A percentile compares a stretch with the other conserved stretches of the same genome.
Evolutionary conservation across 2,329 filamentous ascomycete species (phyloP).

Genomic region (Allantophomopsis cytisporea): DNA sequence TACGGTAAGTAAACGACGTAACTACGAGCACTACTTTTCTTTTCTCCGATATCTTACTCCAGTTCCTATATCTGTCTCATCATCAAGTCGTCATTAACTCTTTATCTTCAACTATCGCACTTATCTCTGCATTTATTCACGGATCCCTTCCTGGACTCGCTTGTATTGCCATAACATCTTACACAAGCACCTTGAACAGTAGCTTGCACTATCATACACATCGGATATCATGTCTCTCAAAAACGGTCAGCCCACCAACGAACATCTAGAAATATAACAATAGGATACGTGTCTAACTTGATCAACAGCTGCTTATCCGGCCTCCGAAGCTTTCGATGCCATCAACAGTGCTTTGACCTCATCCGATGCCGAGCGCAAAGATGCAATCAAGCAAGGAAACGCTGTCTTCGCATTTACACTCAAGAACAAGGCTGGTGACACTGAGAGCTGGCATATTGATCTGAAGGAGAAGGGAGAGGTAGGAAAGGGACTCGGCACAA

Average conservation of each 20-base stretch:
- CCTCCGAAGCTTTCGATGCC: conserved; percentile 80
- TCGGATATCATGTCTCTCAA: conserved; percentile 52
- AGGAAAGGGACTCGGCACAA: conserved; percentile 62
- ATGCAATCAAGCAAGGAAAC: conserved; percentile 78
- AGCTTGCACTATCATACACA: too few relatives aligned
- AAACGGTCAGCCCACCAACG: conserved; percentile 39
- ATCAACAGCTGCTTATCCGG: conserved; percentile 62
- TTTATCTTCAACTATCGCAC: too few relatives aligned
- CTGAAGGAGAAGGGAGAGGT: conserved; percentile 82
- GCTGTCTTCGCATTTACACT: conserved; percentile 84
- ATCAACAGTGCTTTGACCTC: conserved; percentile 62
- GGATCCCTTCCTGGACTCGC: too few relatives aligned
- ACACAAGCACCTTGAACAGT: too few relatives aligned
- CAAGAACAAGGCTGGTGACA: conserved; percentile 73
- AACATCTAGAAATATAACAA: neutral
- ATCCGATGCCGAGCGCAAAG: conserved; percentile 63
- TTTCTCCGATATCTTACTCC: too few relatives aligned
- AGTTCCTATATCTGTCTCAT: too few relatives aligned
- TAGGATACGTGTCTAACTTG: conserved; percentile 2
- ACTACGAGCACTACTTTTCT: too few relatives aligned
- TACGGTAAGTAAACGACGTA: too few relatives aligned
- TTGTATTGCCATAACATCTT: too few relatives aligned
- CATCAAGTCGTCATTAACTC: too few relatives aligned
- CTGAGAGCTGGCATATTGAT: conserved; percentile 87
- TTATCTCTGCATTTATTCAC: too few relatives aligned